These are phyloP conservation scores for Lepidium africanum DNA, from an alignment of 345 rosid genomes.

Conservation along the genomic window DNA sequence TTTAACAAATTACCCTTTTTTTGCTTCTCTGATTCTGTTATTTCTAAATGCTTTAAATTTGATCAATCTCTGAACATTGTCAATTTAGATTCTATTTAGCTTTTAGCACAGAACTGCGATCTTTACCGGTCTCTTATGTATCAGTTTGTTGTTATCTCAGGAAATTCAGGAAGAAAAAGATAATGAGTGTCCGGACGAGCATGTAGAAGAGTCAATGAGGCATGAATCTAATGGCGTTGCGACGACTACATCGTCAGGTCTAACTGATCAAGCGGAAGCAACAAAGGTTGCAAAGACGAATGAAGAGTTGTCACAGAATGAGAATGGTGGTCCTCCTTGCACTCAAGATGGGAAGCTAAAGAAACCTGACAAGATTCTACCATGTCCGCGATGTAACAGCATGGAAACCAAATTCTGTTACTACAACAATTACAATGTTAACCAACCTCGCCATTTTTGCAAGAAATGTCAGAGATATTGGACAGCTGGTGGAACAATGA, in stretches of 20 bases:
- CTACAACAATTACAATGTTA: conserved; percentile 88
- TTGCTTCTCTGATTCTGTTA: not conserved
- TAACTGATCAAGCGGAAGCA: conserved; percentile 7
- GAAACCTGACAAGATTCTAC: conserved; percentile 80
- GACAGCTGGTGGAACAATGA: conserved; percentile 98
- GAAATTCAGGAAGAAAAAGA: conserved; percentile 31
- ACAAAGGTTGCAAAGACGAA: conserved; percentile 27
- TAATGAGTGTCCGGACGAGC: conserved; percentile 26
- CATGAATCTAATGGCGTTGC: conserved; percentile 12
- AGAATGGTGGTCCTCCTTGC: conserved; percentile 26
- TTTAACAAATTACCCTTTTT: not conserved
- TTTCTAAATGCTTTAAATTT: not conserved
- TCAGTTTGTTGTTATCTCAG: conserved; percentile 20
- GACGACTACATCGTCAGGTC: conserved; percentile 30
- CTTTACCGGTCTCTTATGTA: not conserved
- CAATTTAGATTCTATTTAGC: not conserved
- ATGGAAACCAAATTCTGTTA: conserved; percentile 95
- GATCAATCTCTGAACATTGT: not conserved
- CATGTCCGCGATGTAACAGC: conserved; percentile 91
- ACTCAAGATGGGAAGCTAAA: conserved; percentile 56
- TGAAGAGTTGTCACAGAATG: conserved; percentile 40
- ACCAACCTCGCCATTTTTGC: conserved; percentile 92
- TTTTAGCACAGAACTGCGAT: not conserved
- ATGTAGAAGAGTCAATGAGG: conserved; percentile 26
- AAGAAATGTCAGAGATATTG: conserved; percentile 96